Evolutionary conservation across 176 grass and related monocot genomes (phyloP).

Genomic region (Dendrocalamus sinicus): DNA sequence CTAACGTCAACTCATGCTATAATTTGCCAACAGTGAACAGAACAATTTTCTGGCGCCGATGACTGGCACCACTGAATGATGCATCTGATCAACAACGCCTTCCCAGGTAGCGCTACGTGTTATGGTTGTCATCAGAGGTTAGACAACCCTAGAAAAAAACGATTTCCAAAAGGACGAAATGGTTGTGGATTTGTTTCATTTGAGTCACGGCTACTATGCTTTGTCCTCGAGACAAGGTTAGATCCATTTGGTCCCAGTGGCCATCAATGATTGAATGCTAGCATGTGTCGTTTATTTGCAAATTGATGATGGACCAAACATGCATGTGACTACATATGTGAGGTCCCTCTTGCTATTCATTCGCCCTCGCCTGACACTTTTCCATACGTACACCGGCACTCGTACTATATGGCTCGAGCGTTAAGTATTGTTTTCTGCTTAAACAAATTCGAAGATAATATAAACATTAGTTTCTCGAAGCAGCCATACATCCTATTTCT

Average conservation of each 20-base stretch:
- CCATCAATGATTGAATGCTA: background rate
- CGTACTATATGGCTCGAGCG: too few relatives aligned
- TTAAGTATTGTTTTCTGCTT: too few relatives aligned
- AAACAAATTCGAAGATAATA: fast-evolving
- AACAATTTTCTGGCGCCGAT: background rate
- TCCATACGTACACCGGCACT: too few relatives aligned
- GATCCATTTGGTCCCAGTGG: background rate
- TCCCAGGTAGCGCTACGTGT: background rate
- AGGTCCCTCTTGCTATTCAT: too few relatives aligned
- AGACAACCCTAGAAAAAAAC: too few relatives aligned
- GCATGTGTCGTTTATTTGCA: background rate
- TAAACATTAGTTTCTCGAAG: too few relatives aligned
- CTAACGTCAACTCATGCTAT: too few relatives aligned
- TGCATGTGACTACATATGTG: background rate
- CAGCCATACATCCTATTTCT: fast-evolving
- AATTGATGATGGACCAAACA: background rate
- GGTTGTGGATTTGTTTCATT: background rate
- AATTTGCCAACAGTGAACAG: too few relatives aligned
- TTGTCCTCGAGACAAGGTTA: background rate
- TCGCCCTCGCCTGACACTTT: too few relatives aligned
- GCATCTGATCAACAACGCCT: background rate
- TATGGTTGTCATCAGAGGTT: too few relatives aligned
- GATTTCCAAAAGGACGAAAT: background rate
- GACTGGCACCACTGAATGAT: background rate
- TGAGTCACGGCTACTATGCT: background rate